Evolutionary conservation across 2,329 filamentous ascomycete species (phyloP), one percentile per base, ranked within the genome.

Genomic region (Berkeleyomyces rouxiae): DNA sequence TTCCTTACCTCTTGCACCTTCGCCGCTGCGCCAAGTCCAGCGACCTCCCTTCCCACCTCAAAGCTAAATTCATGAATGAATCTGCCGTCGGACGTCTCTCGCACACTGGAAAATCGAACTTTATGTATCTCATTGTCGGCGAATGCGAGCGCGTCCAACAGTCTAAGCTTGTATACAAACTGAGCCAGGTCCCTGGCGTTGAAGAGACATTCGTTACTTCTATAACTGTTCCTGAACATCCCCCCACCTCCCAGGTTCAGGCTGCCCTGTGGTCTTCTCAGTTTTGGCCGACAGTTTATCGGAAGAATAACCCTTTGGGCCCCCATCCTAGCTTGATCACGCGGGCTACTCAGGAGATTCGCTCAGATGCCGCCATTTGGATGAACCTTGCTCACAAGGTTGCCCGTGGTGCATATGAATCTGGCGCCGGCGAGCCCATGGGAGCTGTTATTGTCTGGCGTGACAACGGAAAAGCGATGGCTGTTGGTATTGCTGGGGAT

Each of bases 251-350:
- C 3, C 81, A 85, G 67, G 78, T 85, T 46, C 87, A 92, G 71
- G 87, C 89, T 7, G 81, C 81, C 36, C 76, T 82, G 70, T 93
- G 88, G 88, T 86, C 83, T 36, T 77, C 81, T 42, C 79, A 85
- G 67, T 92, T 89, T 72, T 95, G 89, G 89, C 89, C 89, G 10
- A 87, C 85, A 1, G 82, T 91, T 58, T 95, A 93, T 74, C 86
- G 88, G 66, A 90, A 90, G 75, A 91, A 87, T 67, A 93, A 93
- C 70, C 88, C 88, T 1, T 87, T 91, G 64, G 89, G 89, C 3
- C 88, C 89, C 16, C 89, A 95, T 70, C 88, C 88, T 65, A 83
- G 84, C 69, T 81, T 87, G 70, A 82, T 92, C 63, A 77, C 81
- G 49, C 83, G 86, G 64, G 83, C 85, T 37, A 85, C 86, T 46